Percentiles rank a stretch among this genome's conserved stretches.
Evolutionary conservation across 176 grass and related monocot species (phyloP).

Genomic region (Phoenix roebelenii): DNA sequence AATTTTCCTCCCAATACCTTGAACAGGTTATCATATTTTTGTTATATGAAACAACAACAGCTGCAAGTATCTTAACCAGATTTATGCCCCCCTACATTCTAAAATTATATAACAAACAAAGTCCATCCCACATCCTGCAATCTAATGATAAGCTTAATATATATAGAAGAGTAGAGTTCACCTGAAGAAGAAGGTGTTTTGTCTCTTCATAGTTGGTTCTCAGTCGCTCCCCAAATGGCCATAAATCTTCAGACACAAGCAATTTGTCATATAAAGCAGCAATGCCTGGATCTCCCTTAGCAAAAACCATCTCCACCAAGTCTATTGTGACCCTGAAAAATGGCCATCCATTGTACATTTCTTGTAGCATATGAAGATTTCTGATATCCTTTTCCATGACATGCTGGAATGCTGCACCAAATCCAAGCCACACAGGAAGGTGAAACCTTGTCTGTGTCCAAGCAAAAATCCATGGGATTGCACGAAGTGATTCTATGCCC

Average conservation of each 20-base stretch:
- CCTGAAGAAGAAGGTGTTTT: slow-evolving; percentile 89
- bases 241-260: slow-evolving; percentile 68
- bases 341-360: slow-evolving; percentile 99
- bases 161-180: slow-evolving; percentile 27
- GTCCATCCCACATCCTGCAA: background rate
- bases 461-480: slow-evolving; percentile 99
- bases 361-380: slow-evolving; percentile 66
- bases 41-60: too few species aligned
- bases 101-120: too few species aligned
- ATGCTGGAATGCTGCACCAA: slow-evolving; percentile 73
- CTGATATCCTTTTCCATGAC: slow-evolving; percentile 66
- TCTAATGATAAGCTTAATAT: background rate
- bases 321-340: slow-evolving; percentile 99
- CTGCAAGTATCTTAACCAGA: too few species aligned
- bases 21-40: too few species aligned
- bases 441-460: slow-evolving; percentile 99
- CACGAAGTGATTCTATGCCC: slow-evolving; percentile 92
- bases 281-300: slow-evolving; percentile 95
- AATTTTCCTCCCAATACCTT: too few species aligned
- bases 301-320: slow-evolving; percentile 99
- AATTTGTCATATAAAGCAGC: slow-evolving; percentile 88
- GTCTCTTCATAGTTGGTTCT: slow-evolving; percentile 86
- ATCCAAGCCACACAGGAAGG: slow-evolving; percentile 96
- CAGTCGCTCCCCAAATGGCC: slow-evolving; percentile 61
- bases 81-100: too few species aligned